These are phyloP conservation scores for Ustilago xerochloae DNA, from an alignment of 1,284 basidiomycete genomes.

Conservation along the genomic window DNA sequence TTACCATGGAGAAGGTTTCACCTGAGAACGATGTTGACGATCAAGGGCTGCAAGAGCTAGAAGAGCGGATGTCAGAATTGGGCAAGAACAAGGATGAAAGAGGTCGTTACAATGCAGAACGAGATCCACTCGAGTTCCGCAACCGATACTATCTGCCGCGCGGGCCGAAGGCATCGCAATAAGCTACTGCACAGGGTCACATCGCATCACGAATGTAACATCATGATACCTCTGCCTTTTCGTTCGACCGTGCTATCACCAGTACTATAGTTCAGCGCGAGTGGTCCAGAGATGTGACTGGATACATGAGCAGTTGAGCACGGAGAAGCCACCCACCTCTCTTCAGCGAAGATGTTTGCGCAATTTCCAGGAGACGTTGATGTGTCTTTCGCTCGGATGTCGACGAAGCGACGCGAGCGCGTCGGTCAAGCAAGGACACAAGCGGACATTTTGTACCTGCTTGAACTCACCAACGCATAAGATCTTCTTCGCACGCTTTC, in stretches of 20 bases:
- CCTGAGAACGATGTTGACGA: slow-evolving; percentile 41
- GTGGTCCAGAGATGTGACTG: no score
- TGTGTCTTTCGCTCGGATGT: background rate
- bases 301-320: no score
- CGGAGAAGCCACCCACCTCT: no score
- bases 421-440: background rate
- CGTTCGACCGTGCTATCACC: no score
- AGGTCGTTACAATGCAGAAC: slow-evolving; percentile 47
- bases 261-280: no score
- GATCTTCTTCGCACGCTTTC: background rate
- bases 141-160: slow-evolving; percentile 52
- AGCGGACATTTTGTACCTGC: background rate
- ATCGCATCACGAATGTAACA: background rate
- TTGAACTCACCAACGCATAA: background rate
- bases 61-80: slow-evolving; percentile 35
- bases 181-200: background rate
- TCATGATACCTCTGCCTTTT: background rate
- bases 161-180: slow-evolving; percentile 12
- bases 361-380: background rate
- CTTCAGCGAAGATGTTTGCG: no score
- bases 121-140: slow-evolving; percentile 56
- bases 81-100: slow-evolving; percentile 47
- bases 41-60: slow-evolving; percentile 29
- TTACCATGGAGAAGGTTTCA: slow-evolving; percentile 59
- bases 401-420: background rate